Conservation (phyloP, 1,284 basidiomycete genomes). For the Puccinia coronata region DNA sequence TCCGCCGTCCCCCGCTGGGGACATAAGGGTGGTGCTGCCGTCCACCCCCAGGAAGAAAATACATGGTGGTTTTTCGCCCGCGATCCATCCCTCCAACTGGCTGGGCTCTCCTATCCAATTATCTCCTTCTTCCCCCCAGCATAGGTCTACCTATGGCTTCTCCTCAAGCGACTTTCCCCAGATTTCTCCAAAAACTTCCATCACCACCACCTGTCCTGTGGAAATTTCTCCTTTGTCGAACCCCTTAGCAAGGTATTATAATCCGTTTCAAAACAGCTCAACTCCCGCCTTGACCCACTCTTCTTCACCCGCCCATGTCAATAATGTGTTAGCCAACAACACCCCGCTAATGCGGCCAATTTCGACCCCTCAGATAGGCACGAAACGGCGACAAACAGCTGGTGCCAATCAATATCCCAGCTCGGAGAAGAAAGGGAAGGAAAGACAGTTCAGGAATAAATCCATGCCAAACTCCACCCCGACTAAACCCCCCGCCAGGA, state of each 20-base stretch:
- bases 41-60: neutral
- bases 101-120: neutral
- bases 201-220: neutral
- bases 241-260: neutral
- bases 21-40: neutral
- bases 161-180: neutral
- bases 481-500: neutral
- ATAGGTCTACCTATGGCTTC: neutral
- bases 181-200: neutral
- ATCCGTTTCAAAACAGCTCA: neutral
- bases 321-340: too few species aligned
- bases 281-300: too few species aligned
- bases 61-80: neutral
- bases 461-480: neutral
- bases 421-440: neutral
- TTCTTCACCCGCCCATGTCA: too few species aligned
- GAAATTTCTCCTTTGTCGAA: neutral
- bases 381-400: neutral
- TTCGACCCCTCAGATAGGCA: neutral
- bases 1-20: neutral
- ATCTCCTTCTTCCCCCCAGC: neutral
- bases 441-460: neutral
- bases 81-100: neutral
- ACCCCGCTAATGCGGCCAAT: neutral
- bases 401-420: neutral